Conservation (phyloP, 805 yeast species). For the Clavispora asparagi region DNA sequence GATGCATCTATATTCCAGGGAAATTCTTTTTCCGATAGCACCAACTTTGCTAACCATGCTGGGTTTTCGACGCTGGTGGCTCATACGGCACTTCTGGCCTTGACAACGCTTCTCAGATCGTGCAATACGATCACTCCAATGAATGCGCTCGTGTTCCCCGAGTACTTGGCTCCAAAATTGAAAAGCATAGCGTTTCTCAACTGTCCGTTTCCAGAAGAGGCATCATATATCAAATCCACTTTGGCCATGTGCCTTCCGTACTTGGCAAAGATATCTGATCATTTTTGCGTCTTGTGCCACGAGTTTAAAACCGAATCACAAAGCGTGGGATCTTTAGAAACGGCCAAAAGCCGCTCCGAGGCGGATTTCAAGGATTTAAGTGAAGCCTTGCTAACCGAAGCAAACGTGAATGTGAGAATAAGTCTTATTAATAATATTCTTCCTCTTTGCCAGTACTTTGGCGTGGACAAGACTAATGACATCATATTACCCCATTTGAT, state of each 20-base stretch:
- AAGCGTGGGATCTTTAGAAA: conserved; percentile 19
- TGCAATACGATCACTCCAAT: conserved; percentile 66
- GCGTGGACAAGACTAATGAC: conserved; percentile 84
- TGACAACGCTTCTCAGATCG: conserved; percentile 62
- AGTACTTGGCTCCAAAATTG: conserved; percentile 73
- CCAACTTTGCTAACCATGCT: conserved; percentile 2
- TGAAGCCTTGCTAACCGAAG: conserved; percentile 63
- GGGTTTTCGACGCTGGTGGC: conserved; percentile 55
- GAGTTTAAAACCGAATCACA: conserved; percentile 21
- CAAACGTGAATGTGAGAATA: conserved; percentile 58
- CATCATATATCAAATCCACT: conserved; percentile 44
- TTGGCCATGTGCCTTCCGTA: conserved; percentile 72
- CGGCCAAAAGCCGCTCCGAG: conserved; percentile 41
- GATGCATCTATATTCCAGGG: conserved; percentile 7
- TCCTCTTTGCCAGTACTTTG: conserved; percentile 76
- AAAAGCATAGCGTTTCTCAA: conserved; percentile 19
- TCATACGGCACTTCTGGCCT: conserved; percentile 54
- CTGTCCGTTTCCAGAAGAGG: conserved; percentile 24
- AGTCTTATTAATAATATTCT: conserved; percentile 67
- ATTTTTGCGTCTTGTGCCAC: conserved; percentile 57
- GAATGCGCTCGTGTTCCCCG: conserved; percentile 73
- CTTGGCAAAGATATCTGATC: conserved; percentile 59
- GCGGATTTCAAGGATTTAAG: conserved; percentile 62
- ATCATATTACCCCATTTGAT: conserved; percentile 84
- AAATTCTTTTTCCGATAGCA: conserved; percentile 1